These are phyloP conservation scores for Hanseniaspora pseudoguilliermondii DNA, from an alignment of 805 yeast genomes.

Conservation along the genomic window DNA sequence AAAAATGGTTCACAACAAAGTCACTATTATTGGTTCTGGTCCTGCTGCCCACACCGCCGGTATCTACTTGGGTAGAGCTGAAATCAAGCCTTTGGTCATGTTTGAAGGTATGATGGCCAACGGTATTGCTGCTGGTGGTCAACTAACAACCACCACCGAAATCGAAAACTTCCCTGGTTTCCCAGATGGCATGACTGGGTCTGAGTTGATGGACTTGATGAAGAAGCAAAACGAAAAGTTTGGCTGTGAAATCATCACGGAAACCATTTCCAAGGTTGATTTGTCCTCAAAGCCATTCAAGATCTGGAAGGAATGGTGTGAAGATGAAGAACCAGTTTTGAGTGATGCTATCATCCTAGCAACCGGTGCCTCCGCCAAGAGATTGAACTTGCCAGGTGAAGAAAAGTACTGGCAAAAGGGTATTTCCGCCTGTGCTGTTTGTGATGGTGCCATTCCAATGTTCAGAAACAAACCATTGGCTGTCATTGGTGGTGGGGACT, in stretches of 20 bases:
- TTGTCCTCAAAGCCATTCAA: slow-evolving; percentile 82
- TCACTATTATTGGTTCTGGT: slow-evolving; percentile 88
- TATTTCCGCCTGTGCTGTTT: slow-evolving; percentile 98
- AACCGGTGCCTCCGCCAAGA: slow-evolving; percentile 97
- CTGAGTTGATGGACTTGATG: slow-evolving; percentile 87
- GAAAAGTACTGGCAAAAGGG: slow-evolving; percentile 98
- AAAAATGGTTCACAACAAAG: slow-evolving; percentile 69
- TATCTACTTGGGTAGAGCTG: slow-evolving; percentile 91
- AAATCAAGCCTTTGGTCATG: slow-evolving; percentile 67
- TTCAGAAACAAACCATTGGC: slow-evolving; percentile 97
- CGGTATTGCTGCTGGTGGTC: slow-evolving; percentile 98
- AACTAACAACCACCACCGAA: slow-evolving; percentile 95
- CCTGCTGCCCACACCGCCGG: slow-evolving; percentile 99
- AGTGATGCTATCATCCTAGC: slow-evolving; percentile 88
- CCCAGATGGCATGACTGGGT: slow-evolving; percentile 83
- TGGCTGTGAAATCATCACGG: slow-evolving; percentile 91
- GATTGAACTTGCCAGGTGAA: slow-evolving; percentile 90
- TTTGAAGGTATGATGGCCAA: slow-evolving; percentile 94
- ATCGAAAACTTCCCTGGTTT: slow-evolving; percentile 98
- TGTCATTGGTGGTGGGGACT: slow-evolving; percentile 98
- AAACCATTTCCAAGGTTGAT: slow-evolving; percentile 88
- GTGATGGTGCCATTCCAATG: slow-evolving; percentile 99
- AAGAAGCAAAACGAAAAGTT: slow-evolving; percentile 73
- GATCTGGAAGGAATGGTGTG: slow-evolving; percentile 92
- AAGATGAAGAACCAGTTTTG: slow-evolving; percentile 80